Evolutionary conservation across 129 eudicot genomes (phyloP).

Genomic region (Erigeron canadensis): DNA sequence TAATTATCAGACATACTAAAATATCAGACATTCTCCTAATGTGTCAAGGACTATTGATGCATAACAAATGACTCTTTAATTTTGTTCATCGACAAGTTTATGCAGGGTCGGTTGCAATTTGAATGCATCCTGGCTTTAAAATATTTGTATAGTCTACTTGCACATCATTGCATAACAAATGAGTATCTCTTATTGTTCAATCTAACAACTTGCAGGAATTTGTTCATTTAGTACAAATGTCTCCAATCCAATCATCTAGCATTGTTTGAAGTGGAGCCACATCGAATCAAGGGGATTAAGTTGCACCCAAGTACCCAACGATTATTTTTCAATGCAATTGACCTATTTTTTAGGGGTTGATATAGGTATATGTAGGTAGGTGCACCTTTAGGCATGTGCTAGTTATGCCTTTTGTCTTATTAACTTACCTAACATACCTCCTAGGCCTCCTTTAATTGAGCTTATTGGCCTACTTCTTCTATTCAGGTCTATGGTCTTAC

Average conservation of each 20-base stretch:
- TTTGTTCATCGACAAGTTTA: background rate
- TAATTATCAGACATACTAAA: background rate
- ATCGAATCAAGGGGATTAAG: background rate
- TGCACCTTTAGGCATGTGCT: background rate
- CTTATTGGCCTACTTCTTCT: background rate
- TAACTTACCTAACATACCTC: background rate
- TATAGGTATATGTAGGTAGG: background rate
- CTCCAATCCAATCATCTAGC: background rate
- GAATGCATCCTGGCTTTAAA: constrained; percentile 9
- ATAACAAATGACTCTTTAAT: background rate
- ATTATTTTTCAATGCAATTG: background rate
- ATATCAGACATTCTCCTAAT: background rate
- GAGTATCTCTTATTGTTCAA: constrained; percentile 8
- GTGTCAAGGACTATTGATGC: background rate
- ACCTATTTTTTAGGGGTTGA: background rate
- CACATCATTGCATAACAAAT: constrained; percentile 12
- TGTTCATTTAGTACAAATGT: background rate
- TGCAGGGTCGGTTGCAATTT: background rate
- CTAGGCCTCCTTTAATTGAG: background rate
- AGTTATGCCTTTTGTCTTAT: background rate
- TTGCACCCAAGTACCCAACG: no score
- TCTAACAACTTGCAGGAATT: constrained; percentile 20
- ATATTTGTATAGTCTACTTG: constrained; percentile 26
- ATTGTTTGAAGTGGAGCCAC: background rate
- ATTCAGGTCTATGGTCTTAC: background rate